Conservation (phyloP, 306 rosid genomes). For the Dalbergia oliveri region DNA sequence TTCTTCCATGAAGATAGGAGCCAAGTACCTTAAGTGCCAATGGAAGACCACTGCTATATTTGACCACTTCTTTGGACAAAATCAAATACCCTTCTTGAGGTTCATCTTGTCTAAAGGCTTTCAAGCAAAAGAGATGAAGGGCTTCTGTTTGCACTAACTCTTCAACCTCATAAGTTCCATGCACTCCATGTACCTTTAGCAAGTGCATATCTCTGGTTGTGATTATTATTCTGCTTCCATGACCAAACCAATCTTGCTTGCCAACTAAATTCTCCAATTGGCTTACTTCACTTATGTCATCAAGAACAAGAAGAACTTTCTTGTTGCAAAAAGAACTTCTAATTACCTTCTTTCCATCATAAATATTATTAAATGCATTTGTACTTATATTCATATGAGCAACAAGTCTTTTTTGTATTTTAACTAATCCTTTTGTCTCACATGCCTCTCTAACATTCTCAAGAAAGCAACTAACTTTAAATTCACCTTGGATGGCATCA, state of each 20-base stretch:
- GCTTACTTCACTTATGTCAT: not conserved
- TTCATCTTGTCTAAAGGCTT: not conserved
- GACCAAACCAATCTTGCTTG: not conserved
- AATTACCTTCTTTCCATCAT: not conserved
- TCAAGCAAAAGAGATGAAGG: not conserved
- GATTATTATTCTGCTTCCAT: slow-evolving; percentile 30
- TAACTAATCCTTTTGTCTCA: slow-evolving; percentile 14
- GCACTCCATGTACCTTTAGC: not conserved
- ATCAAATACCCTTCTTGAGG: slow-evolving; percentile 16
- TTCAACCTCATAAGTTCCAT: not conserved
- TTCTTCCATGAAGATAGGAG: not conserved
- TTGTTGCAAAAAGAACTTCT: not conserved
- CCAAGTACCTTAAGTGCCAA: slow-evolving; percentile 16
- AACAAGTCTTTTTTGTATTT: slow-evolving; percentile 23
- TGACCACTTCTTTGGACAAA: not conserved
- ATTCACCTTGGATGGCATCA: slow-evolving; percentile 11
- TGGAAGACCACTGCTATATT: not conserved
- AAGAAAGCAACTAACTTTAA: slow-evolving; percentile 8
- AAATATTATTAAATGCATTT: not conserved
- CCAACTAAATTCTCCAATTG: not conserved
- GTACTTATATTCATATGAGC: not conserved
- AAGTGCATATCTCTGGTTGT: slow-evolving; percentile 32
- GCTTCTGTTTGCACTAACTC: not conserved
- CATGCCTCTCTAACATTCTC: slow-evolving; percentile 14
- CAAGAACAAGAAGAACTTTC: slow-evolving; percentile 23